Percentiles rank a stretch among this genome's conserved stretches.
These are phyloP conservation scores for Penicillium sp. DNA, from an alignment of 2,329 filamentous ascomycete genomes.

Conservation along the genomic window DNA sequence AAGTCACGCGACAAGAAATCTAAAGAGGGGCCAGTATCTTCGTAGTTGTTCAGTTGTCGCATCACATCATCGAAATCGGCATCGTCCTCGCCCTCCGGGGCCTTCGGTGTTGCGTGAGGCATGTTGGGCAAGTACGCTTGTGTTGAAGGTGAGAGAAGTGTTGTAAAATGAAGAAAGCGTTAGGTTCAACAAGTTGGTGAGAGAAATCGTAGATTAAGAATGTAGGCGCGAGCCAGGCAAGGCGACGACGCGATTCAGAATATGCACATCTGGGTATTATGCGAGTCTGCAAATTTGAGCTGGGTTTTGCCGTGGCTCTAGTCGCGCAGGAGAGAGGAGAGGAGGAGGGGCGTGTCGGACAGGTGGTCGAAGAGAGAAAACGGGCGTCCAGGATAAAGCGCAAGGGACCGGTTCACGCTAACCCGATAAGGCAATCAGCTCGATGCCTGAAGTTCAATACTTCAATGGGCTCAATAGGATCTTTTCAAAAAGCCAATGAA, in stretches of 20 bases:
- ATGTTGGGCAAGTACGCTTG: constrained; percentile 19
- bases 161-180: background rate
- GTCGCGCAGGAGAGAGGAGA: background rate
- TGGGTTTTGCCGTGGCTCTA: background rate
- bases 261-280: constrained; percentile 9
- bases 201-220: background rate
- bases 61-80: constrained; percentile 43
- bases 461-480: background rate
- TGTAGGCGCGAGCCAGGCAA: constrained; percentile 10
- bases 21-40: constrained; percentile 32
- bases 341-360: constrained; percentile 1
- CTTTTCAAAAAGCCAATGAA: background rate
- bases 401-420: constrained; percentile 20
- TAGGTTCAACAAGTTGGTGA: background rate
- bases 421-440: constrained; percentile 27
- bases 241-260: constrained; percentile 5
- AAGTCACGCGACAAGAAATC: constrained; percentile 44
- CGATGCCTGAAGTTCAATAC: background rate
- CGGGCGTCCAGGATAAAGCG: constrained; percentile 6
- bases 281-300: background rate
- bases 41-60: constrained; percentile 42
- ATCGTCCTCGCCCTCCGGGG: constrained; percentile 35
- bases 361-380: constrained; percentile 5
- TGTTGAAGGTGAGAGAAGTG: background rate
- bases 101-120: constrained; percentile 40